phyloP scores from a whole-genome alignment of 2,329 filamentous ascomycete species.

The Xylaria arbuscula region DNA sequence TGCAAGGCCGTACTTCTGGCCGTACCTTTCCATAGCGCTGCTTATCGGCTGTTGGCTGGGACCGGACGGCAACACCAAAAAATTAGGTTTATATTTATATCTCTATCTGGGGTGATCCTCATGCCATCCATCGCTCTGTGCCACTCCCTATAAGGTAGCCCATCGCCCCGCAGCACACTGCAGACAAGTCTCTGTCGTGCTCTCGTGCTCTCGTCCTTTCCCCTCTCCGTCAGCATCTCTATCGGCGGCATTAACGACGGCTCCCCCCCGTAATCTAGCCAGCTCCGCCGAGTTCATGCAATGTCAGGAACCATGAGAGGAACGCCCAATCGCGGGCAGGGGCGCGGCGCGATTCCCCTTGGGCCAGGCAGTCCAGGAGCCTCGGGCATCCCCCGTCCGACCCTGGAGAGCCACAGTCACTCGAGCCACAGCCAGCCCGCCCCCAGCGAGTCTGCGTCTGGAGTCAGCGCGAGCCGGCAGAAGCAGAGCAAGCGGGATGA shows the following conservation, averaged over 20 bases:
- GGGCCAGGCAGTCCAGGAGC: slow-evolving; percentile 66
- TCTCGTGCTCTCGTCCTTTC: not conserved
- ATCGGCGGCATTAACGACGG: slow-evolving; percentile 28
- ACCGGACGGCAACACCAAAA: slow-evolving; percentile 8
- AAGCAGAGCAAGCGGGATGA: slow-evolving; percentile 99
- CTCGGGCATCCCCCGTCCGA: slow-evolving; percentile 79
- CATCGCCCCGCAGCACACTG: not conserved
- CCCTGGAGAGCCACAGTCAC: slow-evolving; percentile 66
- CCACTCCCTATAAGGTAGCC: slow-evolving; percentile 1
- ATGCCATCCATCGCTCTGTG: slow-evolving; percentile 20
- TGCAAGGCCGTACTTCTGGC: not conserved
- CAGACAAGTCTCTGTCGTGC: not conserved
- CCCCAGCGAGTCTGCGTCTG: slow-evolving; percentile 71
- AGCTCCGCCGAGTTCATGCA: slow-evolving; percentile 48
- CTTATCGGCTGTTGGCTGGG: slow-evolving; percentile 1
- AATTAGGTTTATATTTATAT: not conserved
- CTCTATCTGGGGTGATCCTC: slow-evolving; percentile 29
- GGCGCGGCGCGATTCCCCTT: slow-evolving; percentile 67
- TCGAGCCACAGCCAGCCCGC: slow-evolving; percentile 53
- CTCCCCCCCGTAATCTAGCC: slow-evolving; percentile 37
- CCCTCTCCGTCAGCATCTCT: slow-evolving; percentile 1
- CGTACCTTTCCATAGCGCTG: not conserved
- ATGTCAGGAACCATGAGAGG: slow-evolving; percentile 75
- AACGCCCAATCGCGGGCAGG: slow-evolving; percentile 72
- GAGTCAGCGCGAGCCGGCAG: slow-evolving; percentile 89